These are phyloP conservation scores for Mucor circinelloides DNA, from an alignment of 371 early-diverging fungal species.

Conservation along the genomic window DNA sequence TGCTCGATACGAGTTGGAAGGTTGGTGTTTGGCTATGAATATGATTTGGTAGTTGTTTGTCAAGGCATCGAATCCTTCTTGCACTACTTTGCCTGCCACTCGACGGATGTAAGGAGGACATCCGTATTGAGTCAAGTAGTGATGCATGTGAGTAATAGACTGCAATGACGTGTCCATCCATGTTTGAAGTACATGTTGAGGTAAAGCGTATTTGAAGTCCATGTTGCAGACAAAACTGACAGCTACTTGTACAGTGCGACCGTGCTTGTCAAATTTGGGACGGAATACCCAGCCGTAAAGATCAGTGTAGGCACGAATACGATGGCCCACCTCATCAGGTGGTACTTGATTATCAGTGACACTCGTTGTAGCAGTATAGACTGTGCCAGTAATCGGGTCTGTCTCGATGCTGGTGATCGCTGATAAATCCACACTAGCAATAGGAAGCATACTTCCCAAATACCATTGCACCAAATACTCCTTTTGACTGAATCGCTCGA, in stretches of 20 bases:
- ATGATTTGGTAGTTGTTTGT: slow-evolving; percentile 30
- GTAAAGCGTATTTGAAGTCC: slow-evolving; percentile 47
- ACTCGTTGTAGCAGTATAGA: slow-evolving; percentile 62
- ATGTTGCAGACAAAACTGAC: slow-evolving; percentile 60
- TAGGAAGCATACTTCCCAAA: slow-evolving; percentile 27
- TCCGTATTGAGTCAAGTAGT: slow-evolving; percentile 49
- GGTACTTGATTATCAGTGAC: slow-evolving; percentile 58
- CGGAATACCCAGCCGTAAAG: slow-evolving; percentile 65
- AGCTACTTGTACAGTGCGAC: slow-evolving; percentile 44
- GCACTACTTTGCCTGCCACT: slow-evolving; percentile 47
- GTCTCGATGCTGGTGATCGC: slow-evolving; percentile 59
- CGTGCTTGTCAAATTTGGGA: slow-evolving; percentile 44
- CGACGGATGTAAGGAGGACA: slow-evolving; percentile 60
- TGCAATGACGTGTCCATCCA: slow-evolving; percentile 24
- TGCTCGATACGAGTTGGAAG: slow-evolving; percentile 40
- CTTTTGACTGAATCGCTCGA: slow-evolving; percentile 60
- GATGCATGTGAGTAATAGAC: slow-evolving; percentile 36
- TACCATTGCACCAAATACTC: slow-evolving; percentile 56
- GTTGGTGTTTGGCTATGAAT: slow-evolving; percentile 46
- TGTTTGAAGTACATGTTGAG: slow-evolving; percentile 34
- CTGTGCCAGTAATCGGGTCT: slow-evolving; percentile 53
- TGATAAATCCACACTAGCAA: slow-evolving; percentile 45
- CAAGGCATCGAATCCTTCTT: slow-evolving; percentile 35
- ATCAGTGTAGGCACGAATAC: slow-evolving; percentile 52
- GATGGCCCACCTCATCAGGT: slow-evolving; percentile 35